A percentile compares a stretch with the other conserved stretches of the same genome.
Evolutionary conservation across 306 rosid genomes (phyloP).

Genomic region (Quercus aquifolioides): DNA sequence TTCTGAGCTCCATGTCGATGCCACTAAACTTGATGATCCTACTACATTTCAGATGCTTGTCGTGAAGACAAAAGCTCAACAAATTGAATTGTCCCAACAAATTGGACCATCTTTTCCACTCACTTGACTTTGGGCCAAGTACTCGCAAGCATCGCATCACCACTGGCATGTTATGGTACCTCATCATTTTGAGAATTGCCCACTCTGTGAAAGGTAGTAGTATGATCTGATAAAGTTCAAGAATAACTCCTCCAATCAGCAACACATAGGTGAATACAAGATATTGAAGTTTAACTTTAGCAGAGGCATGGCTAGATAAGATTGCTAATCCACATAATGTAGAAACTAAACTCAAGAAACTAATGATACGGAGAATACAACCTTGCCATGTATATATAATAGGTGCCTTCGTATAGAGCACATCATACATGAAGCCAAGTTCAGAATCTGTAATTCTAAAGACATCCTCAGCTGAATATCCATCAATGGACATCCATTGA

Average conservation of each 20-base stretch:
- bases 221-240: slow-evolving; percentile 59
- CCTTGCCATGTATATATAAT: slow-evolving; percentile 52
- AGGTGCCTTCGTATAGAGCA: slow-evolving; percentile 55
- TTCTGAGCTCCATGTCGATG: slow-evolving; percentile 28
- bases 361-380: slow-evolving; percentile 39
- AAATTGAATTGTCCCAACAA: slow-evolving; percentile 53
- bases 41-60: slow-evolving; percentile 28
- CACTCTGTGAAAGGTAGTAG: slow-evolving; percentile 56
- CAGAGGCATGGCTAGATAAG: slow-evolving; percentile 17
- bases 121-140: slow-evolving; percentile 33
- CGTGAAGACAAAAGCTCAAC: slow-evolving; percentile 44
- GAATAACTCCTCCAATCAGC: slow-evolving; percentile 42
- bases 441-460: slow-evolving; percentile 53
- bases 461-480: slow-evolving; percentile 29
- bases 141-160: slow-evolving; percentile 32
- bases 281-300: slow-evolving; percentile 3
- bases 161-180: slow-evolving; percentile 30
- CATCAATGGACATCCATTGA: slow-evolving; percentile 27
- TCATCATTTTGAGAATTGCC: slow-evolving; percentile 51
- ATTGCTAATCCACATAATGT: slow-evolving; percentile 33
- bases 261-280: slow-evolving; percentile 34
- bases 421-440: slow-evolving; percentile 67
- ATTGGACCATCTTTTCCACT: slow-evolving; percentile 66
- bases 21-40: slow-evolving; percentile 31
- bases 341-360: slow-evolving; percentile 35